Evolutionary conservation across 257 asterid species (phyloP).

Genomic region (Oldenlandia corymbosa): DNA sequence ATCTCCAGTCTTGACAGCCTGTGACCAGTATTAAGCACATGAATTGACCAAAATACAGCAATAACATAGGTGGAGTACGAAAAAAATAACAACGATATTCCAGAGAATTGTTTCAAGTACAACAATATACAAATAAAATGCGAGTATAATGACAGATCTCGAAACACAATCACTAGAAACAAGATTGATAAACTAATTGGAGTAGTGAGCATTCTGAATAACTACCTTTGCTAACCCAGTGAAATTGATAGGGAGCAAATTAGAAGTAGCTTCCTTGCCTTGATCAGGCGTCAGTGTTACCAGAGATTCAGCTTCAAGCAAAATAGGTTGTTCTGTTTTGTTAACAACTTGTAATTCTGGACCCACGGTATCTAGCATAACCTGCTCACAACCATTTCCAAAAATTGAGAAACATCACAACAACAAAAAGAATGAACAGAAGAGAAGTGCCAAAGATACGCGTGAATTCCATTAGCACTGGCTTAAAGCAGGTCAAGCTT

Average conservation of each 20-base stretch:
- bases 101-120: not conserved
- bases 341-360: conserved; percentile 71
- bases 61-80: not conserved
- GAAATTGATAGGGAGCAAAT: conserved; percentile 58
- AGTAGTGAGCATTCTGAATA: not conserved
- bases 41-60: not conserved
- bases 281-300: conserved; percentile 57
- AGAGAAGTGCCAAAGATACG: not conserved
- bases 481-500: conserved; percentile 23
- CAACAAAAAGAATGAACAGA: too few relatives aligned
- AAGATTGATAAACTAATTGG: not conserved
- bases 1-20: conserved; percentile 83
- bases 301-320: conserved; percentile 44
- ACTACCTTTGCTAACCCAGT: conserved; percentile 55
- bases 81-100: not conserved
- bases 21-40: conserved; percentile 14
- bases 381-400: conserved; percentile 28
- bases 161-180: not conserved
- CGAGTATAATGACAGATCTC: not conserved
- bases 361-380: conserved; percentile 75
- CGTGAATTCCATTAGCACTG: not conserved
- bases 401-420: not conserved
- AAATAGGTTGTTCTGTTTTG: conserved; percentile 45
- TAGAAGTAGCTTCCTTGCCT: conserved; percentile 54
- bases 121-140: not conserved